Conservation (phyloP, 1,284 basidiomycete genomes). For the Neolentinus lepideus region DNA sequence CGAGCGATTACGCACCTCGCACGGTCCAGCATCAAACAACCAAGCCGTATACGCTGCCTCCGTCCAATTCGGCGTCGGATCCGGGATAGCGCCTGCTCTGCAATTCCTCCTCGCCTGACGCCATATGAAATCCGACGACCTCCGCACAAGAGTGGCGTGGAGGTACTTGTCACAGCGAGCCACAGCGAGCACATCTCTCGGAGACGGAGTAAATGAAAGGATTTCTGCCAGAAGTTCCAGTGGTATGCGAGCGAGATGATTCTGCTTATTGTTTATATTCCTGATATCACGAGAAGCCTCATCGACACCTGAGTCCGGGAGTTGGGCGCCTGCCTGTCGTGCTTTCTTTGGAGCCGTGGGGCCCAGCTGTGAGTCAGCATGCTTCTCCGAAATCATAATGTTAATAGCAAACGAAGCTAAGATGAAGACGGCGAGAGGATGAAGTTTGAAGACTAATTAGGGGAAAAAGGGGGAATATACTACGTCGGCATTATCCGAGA, state of each 20-base stretch:
- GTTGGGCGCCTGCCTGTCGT: too few relatives aligned
- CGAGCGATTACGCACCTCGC: conserved; percentile 34
- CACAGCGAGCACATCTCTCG: conserved; percentile 38
- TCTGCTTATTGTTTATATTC: background rate
- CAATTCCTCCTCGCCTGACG: conserved; percentile 30
- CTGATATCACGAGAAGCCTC: too few relatives aligned
- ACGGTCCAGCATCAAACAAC: conserved; percentile 48
- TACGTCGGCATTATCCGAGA: too few relatives aligned
- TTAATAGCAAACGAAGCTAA: too few relatives aligned
- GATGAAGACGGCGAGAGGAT: too few relatives aligned
- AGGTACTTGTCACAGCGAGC: conserved; percentile 41
- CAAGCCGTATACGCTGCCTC: conserved; percentile 50
- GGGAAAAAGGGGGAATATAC: too few relatives aligned
- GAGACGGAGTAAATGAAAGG: conserved; percentile 27
- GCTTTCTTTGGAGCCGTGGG: too few relatives aligned
- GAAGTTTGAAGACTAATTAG: too few relatives aligned
- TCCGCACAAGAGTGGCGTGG: conserved; percentile 35
- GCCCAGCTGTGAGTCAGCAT: too few relatives aligned
- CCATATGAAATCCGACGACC: conserved; percentile 42
- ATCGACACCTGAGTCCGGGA: too few relatives aligned
- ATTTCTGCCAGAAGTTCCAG: conserved; percentile 41
- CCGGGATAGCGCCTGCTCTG: conserved; percentile 30
- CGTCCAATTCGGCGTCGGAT: conserved; percentile 30
- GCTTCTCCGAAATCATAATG: too few relatives aligned
- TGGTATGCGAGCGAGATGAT: conserved; percentile 21